Base-by-base conservation (phyloP, 768 basidiomycete species). In the Lactifluus rugatus region DNA sequence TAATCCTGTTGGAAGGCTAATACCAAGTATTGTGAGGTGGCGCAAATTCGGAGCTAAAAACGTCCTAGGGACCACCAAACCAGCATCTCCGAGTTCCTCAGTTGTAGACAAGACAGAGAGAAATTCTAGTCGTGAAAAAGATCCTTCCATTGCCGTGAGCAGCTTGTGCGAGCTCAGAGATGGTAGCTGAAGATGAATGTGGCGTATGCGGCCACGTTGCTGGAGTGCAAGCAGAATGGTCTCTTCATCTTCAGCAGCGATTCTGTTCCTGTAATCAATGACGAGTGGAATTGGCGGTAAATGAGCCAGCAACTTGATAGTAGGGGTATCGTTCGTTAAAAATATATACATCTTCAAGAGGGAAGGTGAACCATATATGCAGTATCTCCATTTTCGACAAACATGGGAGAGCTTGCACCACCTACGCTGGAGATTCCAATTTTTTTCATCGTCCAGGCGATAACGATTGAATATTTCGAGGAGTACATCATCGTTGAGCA, bases 371-470 rank as follows among this genome's bases (percentile, higher is more conserved):
- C 8, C 13, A 36, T 37, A 9, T 23, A 55, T 23, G 37, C 48
- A 17, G 28, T 21, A 4, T 36, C 54, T 46, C 54, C 54, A 55
- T 28, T n/a, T 55, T 31, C 36, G 54, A 39, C 46, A 48, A 3
- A 55, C 46, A n/a, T 55, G 54, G 5, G 54, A 48, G 46, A 55
- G 54, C n/a, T 39, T 55, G 54, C 46, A 28, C 54, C 54, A 55
- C n/a, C 7, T 8, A 37, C 37, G n/a, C 32, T n/a, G 45, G 13
- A 37, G n/a, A 28, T 55, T 48, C 54, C 54, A 55, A 14, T 13
- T 5, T 17, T 37, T 3, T 32, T 48, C 34, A 13, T 39, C 46
- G 2, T 17, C 11, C 25, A 55, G n/a, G 9, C 46, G 36, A 39
- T 9, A 55, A 11, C 26, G 23, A 5, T 48, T 28, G 46, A 55